Evolutionary conservation across 768 basidiomycete species (phyloP).

Genomic region (Boletales sp.): DNA sequence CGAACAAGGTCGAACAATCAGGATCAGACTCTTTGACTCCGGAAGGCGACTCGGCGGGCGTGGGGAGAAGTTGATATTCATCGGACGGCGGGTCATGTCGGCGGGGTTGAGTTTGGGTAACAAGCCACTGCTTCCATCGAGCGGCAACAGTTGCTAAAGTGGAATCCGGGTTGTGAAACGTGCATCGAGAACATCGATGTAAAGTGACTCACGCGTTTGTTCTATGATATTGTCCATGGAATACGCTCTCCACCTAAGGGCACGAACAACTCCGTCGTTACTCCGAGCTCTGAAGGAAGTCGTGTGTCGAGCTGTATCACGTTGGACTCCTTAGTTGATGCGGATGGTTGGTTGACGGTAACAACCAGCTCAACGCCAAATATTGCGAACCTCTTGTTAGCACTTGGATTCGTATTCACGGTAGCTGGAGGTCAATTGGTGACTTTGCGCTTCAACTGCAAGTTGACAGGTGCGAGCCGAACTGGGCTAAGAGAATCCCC

Average conservation of each 20-base stretch:
- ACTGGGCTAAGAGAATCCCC: too few species aligned
- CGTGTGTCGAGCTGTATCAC: background rate
- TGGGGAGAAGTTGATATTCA: conserved; percentile 22
- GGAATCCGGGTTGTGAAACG: background rate
- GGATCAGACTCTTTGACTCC: conserved; percentile 8
- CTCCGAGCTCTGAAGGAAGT: too few species aligned
- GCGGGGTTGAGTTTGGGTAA: background rate
- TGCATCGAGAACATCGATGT: background rate
- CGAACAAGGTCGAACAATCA: background rate
- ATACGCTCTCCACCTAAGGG: background rate
- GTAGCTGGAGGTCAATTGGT: too few species aligned
- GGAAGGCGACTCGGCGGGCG: conserved; percentile 3
- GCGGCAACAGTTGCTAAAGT: conserved; percentile 6
- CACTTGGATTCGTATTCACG: too few species aligned
- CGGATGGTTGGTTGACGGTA: too few species aligned
- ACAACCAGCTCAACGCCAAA: too few species aligned
- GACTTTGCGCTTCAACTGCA: too few species aligned
- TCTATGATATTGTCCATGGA: conserved; percentile 10
- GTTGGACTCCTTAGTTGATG: too few species aligned
- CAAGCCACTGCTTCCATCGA: conserved; percentile 17
- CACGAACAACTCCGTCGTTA: background rate
- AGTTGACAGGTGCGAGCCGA: too few species aligned
- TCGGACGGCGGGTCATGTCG: conserved; percentile 13
- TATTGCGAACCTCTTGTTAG: too few species aligned
- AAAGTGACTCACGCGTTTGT: conserved; percentile 10